Base-by-base conservation (phyloP, 495 filamentous ascomycete species). In the Apiosordaria backusii region DNA sequence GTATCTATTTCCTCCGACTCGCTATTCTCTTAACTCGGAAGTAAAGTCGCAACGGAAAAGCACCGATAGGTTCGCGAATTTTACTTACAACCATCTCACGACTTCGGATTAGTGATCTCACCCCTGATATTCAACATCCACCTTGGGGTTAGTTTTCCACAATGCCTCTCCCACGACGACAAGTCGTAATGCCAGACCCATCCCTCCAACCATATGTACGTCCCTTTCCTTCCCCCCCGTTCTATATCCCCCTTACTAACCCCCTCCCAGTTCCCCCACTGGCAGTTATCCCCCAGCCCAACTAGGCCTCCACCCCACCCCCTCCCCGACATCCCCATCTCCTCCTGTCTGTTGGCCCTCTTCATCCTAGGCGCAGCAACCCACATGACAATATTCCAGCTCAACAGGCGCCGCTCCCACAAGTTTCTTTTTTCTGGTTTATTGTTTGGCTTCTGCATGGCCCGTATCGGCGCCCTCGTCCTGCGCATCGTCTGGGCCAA, bases 371-470 rank as follows among this genome's bases (percentile, higher is more conserved):
- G 81, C 22, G 90, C 85, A 4, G 78, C 78, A 25, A 70, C 78
- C 40, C 87, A 96, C 78, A 88, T 92, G 84, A 80, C 79, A 7
- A 82, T 93, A 62, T 84, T 90, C 68, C 82, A 82, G 57, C 61
- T 76, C 35, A 96, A 96, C 77, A 73, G 68, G 24, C 65, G 70
- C 18, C 75, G 80, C 24, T 79, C 82, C 15, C 86, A 90, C 74
- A 90, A 90, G 60, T 96, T 95, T 79, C 70, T 91, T 27, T 83
- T 90, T 62, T 91, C 84, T 18, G 86, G 75, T 16, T 80, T 90
- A 64, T 75, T 90, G 25, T 91, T 92, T 70, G 92, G 87, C 63
- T 93, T 97, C 82, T 95, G 86, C 78, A 86, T 89, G 80, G 84
- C 90, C 4, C 83, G 93, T 27, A 83, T 89, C 53, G 72, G 81